Base-by-base conservation (phyloP, 257 asterid genomes). In the Thymus mandschuricus region DNA sequence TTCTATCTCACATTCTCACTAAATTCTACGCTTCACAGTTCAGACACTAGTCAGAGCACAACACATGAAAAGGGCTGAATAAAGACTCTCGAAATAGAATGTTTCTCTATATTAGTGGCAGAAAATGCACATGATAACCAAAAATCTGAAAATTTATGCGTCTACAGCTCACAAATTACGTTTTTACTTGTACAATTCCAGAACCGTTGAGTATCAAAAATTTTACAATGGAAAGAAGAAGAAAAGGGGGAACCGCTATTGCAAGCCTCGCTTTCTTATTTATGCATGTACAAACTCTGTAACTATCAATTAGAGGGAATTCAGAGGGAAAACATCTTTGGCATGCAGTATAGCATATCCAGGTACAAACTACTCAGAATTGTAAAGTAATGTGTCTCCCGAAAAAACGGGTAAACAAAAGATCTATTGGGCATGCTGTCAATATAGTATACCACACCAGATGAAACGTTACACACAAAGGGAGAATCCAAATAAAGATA, bases 281-380 rank as follows among this genome's bases (percentile, higher is more conserved):
- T 28, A 38, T 6, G 7, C 21, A 62, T 50, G 63, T 43, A 11
- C n/a, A 52, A 10, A 51, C 41, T 50, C 64, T 21, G 29, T 44
- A 58, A 35, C 4, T 8, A 15, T 71, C 41, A 21, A 35, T 34
- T 8, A 12, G 45, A 69, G 51, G 13, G 4, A 12, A 9, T 69
- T 56, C 38, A 41, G 72, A 30, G 33, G 74, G 65, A 12, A 56
- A 38, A 69, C 44, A 44, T 41, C 29, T 46, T 58, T 6, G 15
- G 21, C 6, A 9, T 33, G 40, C 4, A 29, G 43, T 40, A 48
- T 58, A 58, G 35, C 59, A 45, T 28, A 44, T 44, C 40, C 54
- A 41, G 48, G 30, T 29, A 38, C 28, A 43, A 45, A 35, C 33
- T 29, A 12, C 28, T 15, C 3, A 29, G 50, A 27, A 48, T 35